These are phyloP conservation scores for Rhododendron kiyosumense DNA, from an alignment of 148 eudicot genomes.

Conservation along the genomic window DNA sequence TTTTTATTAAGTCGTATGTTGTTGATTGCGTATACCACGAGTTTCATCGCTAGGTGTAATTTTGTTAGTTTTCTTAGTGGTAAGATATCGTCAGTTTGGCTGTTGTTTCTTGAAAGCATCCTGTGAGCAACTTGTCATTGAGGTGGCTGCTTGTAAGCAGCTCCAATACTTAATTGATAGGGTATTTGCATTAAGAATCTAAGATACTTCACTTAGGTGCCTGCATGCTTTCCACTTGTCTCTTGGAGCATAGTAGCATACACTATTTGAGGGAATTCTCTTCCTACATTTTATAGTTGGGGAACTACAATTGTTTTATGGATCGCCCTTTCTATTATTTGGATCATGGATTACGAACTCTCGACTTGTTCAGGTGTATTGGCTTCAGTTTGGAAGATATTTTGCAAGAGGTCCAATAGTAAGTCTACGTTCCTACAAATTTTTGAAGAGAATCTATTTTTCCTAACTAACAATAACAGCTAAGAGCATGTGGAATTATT, in stretches of 20 bases:
- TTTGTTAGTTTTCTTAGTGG: neutral
- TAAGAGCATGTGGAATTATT: neutral
- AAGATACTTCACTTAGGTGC: neutral
- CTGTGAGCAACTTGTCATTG: neutral
- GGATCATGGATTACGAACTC: neutral
- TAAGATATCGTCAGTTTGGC: neutral
- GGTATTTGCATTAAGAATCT: neutral
- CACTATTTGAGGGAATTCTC: neutral
- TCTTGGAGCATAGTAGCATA: neutral
- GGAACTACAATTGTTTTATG: neutral
- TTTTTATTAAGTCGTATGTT: neutral
- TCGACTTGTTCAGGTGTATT: conserved; percentile 64
- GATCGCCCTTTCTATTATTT: neutral
- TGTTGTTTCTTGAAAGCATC: neutral
- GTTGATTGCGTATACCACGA: neutral
- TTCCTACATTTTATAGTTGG: neutral
- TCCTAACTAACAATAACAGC: neutral
- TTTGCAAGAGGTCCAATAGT: conserved; percentile 96
- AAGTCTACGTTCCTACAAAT: conserved; percentile 35
- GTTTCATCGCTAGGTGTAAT: neutral
- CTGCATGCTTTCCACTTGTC: neutral
- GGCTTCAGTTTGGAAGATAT: conserved; percentile 99
- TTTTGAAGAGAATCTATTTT: neutral
- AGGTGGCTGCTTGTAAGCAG: neutral
- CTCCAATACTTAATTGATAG: neutral